Base-by-base conservation (phyloP, 176 grass and related monocot species). In the Phragmites australis region DNA sequence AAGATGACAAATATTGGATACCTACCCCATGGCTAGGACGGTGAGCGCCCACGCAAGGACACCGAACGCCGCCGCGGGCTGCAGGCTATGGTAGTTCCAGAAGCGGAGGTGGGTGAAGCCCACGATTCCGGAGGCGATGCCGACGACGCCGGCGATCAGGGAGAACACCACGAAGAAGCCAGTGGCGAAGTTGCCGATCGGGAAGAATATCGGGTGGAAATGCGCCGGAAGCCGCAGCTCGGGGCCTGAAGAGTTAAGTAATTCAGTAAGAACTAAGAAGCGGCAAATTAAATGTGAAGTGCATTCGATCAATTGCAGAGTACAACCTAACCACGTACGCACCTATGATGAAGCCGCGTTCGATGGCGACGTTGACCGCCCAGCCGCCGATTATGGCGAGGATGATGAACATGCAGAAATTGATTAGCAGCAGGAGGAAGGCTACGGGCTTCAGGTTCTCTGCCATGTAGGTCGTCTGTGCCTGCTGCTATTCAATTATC, bases 151-250 rank as follows among this genome's bases (percentile, higher is more conserved):
- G 2, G 95, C 89, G 64, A 98, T 22, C 52, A 94, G 81, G 27
- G 92, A 77, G 53, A 98, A 94, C 44, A 98, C 9, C 30, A 93
- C 95, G 70, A 98, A 98, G 85, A 98, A 98, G 5, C 95, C 95
- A 8, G 92, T 94, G 39, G 92, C 92, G 2, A 87, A 93, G 78
- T 98, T 98, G 2, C 92, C 95, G n/a, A 98, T 98, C 6, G 92
- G 92, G 53, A 93, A 93, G 86, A 93, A 98, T 0, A 98, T 78
- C 0, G 95, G 92, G 55, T 87, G 85, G 84, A 94, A 98, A 53
- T 98, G 90, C 18, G 95, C 92, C 13, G 92, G 92, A 42, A 98
- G 88, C 51, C 22, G 34, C 45, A 98, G 74, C 26, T 86, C 90
- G 19, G 90, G 89, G n/a, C n/a, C n/a, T n/a, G n/a, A n/a, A n/a